phyloP scores from a whole-genome alignment of 2,329 filamentous ascomycete genomes.

The Dothiorella sarmentorum region DNA sequence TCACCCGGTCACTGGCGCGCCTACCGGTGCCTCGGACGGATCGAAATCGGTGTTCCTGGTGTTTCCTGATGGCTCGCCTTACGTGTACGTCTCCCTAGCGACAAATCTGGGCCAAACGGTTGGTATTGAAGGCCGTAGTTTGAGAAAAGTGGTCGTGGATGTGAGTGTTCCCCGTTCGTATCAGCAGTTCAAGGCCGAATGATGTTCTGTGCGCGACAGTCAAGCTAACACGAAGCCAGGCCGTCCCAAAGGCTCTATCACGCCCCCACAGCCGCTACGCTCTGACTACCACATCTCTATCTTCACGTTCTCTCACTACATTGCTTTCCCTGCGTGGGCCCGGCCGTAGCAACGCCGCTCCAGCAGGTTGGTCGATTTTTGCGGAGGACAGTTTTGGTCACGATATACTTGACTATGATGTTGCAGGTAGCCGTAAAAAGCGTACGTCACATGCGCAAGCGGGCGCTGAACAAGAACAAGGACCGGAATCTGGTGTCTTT shows the following conservation, averaged over 20 bases:
- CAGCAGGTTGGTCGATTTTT: constrained; percentile 78
- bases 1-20: constrained; percentile 22
- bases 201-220: no score
- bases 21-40: constrained; percentile 46
- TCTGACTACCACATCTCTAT: constrained; percentile 64
- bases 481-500: not conserved
- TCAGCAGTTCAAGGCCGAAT: not conserved
- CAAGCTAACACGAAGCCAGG: constrained; percentile 31
- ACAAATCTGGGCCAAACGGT: constrained; percentile 36
- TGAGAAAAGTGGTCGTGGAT: constrained; percentile 69
- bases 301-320: constrained; percentile 67
- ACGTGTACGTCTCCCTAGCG: constrained; percentile 63
- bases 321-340: constrained; percentile 67
- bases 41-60: constrained; percentile 74
- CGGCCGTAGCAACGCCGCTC: constrained; percentile 66
- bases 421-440: not conserved
- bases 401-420: constrained; percentile 46
- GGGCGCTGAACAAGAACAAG: not conserved
- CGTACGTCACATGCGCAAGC: not conserved
- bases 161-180: not conserved
- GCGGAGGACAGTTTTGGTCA: constrained; percentile 57
- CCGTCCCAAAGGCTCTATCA: constrained; percentile 78
- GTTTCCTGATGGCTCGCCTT: constrained; percentile 76
- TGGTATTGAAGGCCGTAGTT: constrained; percentile 45
- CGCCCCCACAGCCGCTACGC: constrained; percentile 69